A percentile compares a stretch with the other conserved stretches of the same genome.
These are phyloP conservation scores for Camellia lanceoleosa DNA, from an alignment of 148 eudicot genomes.

Conservation along the genomic window DNA sequence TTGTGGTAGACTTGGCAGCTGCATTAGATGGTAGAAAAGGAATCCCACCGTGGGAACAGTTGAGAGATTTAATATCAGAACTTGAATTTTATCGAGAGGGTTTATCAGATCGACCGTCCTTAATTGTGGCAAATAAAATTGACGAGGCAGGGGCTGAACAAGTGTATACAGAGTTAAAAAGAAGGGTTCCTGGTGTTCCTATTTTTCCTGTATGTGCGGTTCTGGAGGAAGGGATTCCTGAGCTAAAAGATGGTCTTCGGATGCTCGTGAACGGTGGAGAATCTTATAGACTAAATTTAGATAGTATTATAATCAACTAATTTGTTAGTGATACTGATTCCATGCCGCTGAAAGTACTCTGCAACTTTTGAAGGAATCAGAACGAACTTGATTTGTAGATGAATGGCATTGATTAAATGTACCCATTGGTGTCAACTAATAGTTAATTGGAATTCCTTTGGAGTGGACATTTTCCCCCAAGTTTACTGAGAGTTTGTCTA, in stretches of 20 bases:
- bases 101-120: conserved; percentile 64
- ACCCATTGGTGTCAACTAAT: no score
- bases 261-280: conserved; percentile 61
- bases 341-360: background rate
- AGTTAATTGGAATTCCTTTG: background rate
- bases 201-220: conserved; percentile 86
- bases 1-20: conserved; percentile 81
- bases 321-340: background rate
- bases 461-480: background rate
- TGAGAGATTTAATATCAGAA: conserved; percentile 72
- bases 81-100: conserved; percentile 74
- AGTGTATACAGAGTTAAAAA: conserved; percentile 54
- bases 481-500: background rate
- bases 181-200: conserved; percentile 66
- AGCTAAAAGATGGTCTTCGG: conserved; percentile 65
- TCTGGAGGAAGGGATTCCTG: conserved; percentile 71
- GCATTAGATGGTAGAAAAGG: conserved; percentile 72
- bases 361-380: background rate
- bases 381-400: background rate
- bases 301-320: conserved; percentile 42
- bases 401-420: background rate
- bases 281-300: conserved; percentile 37
- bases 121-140: conserved; percentile 83
- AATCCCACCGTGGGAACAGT: conserved; percentile 89
- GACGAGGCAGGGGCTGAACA: conserved; percentile 76